These are phyloP conservation scores for Primulina huaijiensis DNA, from an alignment of 257 asterid species.

Conservation along the genomic window DNA sequence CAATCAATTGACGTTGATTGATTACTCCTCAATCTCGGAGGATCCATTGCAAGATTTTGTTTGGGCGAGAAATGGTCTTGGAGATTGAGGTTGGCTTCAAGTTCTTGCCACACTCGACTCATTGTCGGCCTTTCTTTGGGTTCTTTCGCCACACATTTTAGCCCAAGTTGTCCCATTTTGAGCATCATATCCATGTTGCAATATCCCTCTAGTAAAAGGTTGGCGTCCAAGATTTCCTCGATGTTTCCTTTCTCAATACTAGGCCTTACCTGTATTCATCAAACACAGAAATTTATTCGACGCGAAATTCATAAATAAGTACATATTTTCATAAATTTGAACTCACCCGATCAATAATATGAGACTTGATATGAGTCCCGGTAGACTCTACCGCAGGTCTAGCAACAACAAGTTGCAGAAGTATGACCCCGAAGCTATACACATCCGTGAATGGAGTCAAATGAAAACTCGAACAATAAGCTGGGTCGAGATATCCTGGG, in stretches of 20 bases:
- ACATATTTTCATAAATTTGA: no score
- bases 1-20: background rate
- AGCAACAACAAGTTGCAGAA: slow-evolving; percentile 71
- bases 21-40: background rate
- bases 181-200: slow-evolving; percentile 60
- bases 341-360: slow-evolving; percentile 71
- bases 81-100: slow-evolving; percentile 41
- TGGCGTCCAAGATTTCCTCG: slow-evolving; percentile 54
- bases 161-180: slow-evolving; percentile 61
- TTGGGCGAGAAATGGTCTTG: slow-evolving; percentile 9
- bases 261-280: slow-evolving; percentile 55
- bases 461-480: slow-evolving; percentile 62
- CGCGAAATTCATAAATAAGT: no score
- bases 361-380: slow-evolving; percentile 35
- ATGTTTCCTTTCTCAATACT: slow-evolving; percentile 56
- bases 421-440: slow-evolving; percentile 77
- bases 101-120: slow-evolving; percentile 61
- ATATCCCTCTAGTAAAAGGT: slow-evolving; percentile 46
- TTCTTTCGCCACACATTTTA: slow-evolving; percentile 53
- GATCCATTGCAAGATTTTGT: background rate
- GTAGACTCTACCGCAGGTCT: slow-evolving; percentile 55
- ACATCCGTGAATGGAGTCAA: slow-evolving; percentile 66
- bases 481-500: slow-evolving; percentile 82
- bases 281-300: background rate
- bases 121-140: slow-evolving; percentile 77